Base-by-base conservation (phyloP, 768 basidiomycete species). In the Steccherinum ochraceum region DNA sequence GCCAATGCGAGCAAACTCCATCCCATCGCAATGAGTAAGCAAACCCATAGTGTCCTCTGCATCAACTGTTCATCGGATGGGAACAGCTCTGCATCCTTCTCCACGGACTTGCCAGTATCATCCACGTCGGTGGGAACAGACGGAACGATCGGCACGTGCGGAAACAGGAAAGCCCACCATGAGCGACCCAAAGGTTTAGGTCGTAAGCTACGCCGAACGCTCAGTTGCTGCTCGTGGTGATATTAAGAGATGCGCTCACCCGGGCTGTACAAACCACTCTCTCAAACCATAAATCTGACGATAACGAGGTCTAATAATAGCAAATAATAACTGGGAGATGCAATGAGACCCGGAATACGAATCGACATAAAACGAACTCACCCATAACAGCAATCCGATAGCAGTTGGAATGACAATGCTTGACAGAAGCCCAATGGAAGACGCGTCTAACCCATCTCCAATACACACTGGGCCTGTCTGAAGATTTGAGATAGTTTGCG, bases 201-300 rank as follows among this genome's bases (percentile, higher is more conserved):
- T 35, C 86, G 84, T 25, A 81, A 65, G 46, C 86, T 88, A 49
- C 40, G 48, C 43, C 24, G 43, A 62, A 46, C 61, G 54, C 7
- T 35, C 16, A 35, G 30, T n/a, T n/a, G 30, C 30, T 7, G 7
- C 7, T 7, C 30, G 30, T 7, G 16, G 16, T 16, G 7, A 16
- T 16, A 35, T 35, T n/a, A n/a, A 19, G 19, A 20, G 46, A n/a
- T 18, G 46, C 41, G 74, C 83, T 67, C 62, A 89, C 86, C 78
- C 77, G 65, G 73, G 77, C 43, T 77, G 80, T 13, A 83, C 75
- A 63, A 90, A 90, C 87, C 87, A 90, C 61, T 88, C 85, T 60
- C 87, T 71, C 45, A 84, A 63, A 18, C 70, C 83, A 57, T 89
- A 90, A 12, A 90, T 61, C 69, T 88, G 83, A 50, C 86, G 78